Conservation (phyloP, 345 rosid species). For the Garcia nutans region DNA sequence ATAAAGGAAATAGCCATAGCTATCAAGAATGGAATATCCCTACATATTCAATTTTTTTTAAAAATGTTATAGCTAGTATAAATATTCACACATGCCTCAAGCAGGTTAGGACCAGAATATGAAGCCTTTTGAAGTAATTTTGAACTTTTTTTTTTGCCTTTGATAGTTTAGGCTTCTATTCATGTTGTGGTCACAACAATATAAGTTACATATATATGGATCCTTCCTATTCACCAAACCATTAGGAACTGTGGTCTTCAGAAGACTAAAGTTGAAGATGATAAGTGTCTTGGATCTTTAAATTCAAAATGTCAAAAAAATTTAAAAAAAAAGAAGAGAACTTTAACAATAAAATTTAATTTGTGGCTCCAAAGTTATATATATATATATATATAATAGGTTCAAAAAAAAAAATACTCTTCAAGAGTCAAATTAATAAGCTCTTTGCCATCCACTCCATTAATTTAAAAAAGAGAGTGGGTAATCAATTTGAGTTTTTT, state of each 20-base stretch:
- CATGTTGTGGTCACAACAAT: neutral
- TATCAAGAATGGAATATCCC: no score
- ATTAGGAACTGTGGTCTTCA: neutral
- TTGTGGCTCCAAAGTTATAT: neutral
- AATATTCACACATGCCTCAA: no score
- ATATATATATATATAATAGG: neutral
- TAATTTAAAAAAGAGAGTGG: neutral
- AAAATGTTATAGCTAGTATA: no score
- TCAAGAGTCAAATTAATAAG: neutral
- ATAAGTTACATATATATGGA: neutral
- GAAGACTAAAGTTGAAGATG: neutral
- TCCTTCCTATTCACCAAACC: neutral
- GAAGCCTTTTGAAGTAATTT: neutral
- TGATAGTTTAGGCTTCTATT: neutral
- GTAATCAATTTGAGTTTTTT: no score
- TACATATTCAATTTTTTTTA: no score
- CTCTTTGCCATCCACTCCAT: neutral
- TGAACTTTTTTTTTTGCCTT: no score
- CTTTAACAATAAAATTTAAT: neutral
- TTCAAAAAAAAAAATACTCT: neutral
- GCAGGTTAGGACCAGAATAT: no score
- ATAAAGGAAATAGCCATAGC: no score
- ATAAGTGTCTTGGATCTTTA: neutral
- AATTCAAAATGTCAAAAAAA: slow-evolving; percentile 1
- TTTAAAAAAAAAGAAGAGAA: neutral